A percentile compares a stretch with the other conserved stretches of the same genome.
phyloP scores from a whole-genome alignment of 1,284 basidiomycete genomes.

The Ceratobasidium sp. region DNA sequence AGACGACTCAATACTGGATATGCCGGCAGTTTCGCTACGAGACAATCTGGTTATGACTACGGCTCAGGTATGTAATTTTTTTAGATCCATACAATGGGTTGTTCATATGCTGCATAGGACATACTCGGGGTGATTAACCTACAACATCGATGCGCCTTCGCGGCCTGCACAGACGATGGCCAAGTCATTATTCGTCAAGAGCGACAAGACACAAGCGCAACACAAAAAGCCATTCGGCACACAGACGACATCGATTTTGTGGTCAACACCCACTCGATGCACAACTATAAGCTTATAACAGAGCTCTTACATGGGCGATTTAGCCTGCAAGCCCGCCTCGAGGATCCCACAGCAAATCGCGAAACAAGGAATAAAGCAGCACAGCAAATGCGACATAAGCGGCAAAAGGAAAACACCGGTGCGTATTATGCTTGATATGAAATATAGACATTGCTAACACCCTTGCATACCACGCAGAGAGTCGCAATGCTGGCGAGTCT shows the following conservation, averaged over 20 bases:
- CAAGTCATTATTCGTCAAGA: constrained; percentile 2
- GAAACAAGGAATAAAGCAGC: background rate
- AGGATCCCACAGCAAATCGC: background rate
- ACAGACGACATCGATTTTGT: constrained; percentile 2
- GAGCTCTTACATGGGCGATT: background rate
- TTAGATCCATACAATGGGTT: background rate
- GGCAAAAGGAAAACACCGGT: background rate
- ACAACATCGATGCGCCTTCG: constrained; percentile 13
- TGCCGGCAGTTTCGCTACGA: background rate
- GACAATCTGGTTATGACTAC: background rate
- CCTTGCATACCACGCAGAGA: background rate
- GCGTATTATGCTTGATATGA: background rate
- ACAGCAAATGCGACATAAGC: background rate
- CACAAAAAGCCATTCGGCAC: background rate
- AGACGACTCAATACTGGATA: background rate
- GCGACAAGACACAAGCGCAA: background rate
- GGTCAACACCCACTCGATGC: constrained; percentile 22
- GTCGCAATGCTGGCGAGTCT: background rate
- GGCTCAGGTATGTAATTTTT: background rate
- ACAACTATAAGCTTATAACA: constrained; percentile 16
- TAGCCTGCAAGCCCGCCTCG: background rate
- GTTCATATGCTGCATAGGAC: background rate
- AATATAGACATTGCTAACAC: background rate
- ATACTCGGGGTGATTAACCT: constrained; percentile 5
- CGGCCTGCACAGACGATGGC: background rate